Evolutionary conservation across 2,329 filamentous ascomycete genomes (phyloP), one percentile per base, ranked within the genome.

Genomic region (Trichoderma arundinaceum): DNA sequence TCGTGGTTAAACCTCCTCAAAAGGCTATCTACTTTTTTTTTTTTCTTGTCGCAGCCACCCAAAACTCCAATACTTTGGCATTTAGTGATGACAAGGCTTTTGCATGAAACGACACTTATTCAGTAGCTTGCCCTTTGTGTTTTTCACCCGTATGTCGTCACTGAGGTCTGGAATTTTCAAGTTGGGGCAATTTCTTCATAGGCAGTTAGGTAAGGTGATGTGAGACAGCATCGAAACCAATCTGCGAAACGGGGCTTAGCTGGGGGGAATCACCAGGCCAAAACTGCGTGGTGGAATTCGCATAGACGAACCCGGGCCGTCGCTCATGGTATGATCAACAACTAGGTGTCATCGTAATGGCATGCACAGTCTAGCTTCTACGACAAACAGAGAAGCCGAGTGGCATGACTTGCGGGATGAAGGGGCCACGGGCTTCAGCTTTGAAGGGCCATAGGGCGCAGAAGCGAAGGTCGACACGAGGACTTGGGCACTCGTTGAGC

Each of bases 241-340:
- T 12, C 32, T 17, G 32, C 49, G 8, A 32, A 19, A 10, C 49
- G 49, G 32, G 33, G 33, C 49, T 38, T 33, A 5, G 32, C 17
- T 32, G 49, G 32, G 32, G 32, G n/a, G 32, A 53, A 33, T 38
- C 28, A 12, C 32, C 5, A 3, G 15, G 43, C 43, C 7, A 10
- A 44, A 19, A 19, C 15, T 19, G 5, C 15, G 17, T 53, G n/a
- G 22, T 28, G 22, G 22, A 28, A 44, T n/a, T 44, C 41, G 46
- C 35, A 33, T 52, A 22, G 19, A 17, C 58, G 46, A 35, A 33
- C 9, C 44, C 8, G n/a, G 12, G 38, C 38, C 48, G 38, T 52
- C 38, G 38, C 39, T 52, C 38, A 35, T 61, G 48, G 22, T 19
- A 61, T 52, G 46, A 61, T 61, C 38, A 17, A n/a, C 57, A 38